phyloP scores from a whole-genome alignment of 2,329 filamentous ascomycete genomes.

The Penicillium griseofulvum region DNA sequence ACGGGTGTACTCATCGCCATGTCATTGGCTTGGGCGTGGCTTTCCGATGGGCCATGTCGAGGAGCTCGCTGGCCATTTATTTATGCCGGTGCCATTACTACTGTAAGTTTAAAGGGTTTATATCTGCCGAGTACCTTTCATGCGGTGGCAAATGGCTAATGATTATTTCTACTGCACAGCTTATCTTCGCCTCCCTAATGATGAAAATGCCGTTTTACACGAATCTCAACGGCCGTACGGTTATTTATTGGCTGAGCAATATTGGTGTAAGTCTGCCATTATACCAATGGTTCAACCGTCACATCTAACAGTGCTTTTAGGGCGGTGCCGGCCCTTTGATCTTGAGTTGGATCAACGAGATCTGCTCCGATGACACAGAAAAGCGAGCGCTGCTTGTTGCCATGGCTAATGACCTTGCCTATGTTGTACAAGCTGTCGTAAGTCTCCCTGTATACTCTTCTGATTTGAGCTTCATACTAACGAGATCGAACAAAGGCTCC shows the following conservation, averaged over 20 bases:
- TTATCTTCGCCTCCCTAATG: conserved; percentile 34
- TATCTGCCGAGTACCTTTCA: not conserved
- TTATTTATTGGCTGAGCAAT: conserved; percentile 41
- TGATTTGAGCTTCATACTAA: not conserved
- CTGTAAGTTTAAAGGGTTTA: conserved; percentile 19
- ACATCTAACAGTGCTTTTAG: conserved; percentile 8
- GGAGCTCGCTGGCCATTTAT: conserved; percentile 43
- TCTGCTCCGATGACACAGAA: conserved; percentile 32
- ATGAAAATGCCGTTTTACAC: conserved; percentile 39
- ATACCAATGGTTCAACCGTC: not conserved
- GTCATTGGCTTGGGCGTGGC: conserved; percentile 38
- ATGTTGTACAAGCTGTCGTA: conserved; percentile 35
- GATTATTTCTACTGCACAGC: conserved; percentile 11
- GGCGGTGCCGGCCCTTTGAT: conserved; percentile 40
- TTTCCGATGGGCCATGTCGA: conserved; percentile 35
- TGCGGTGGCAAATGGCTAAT: not conserved
- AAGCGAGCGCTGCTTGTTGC: conserved; percentile 35
- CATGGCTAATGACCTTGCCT: conserved; percentile 33
- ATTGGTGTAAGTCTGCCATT: conserved; percentile 30
- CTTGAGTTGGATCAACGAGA: conserved; percentile 39
- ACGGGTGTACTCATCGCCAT: conserved; percentile 39
- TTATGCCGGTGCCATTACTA: conserved; percentile 37
- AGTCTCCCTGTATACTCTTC: not conserved
- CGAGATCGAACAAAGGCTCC: conserved; percentile 21
- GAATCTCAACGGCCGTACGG: conserved; percentile 36